Conservation (phyloP, 345 rosid species). For the Conringia planisiliqua region DNA sequence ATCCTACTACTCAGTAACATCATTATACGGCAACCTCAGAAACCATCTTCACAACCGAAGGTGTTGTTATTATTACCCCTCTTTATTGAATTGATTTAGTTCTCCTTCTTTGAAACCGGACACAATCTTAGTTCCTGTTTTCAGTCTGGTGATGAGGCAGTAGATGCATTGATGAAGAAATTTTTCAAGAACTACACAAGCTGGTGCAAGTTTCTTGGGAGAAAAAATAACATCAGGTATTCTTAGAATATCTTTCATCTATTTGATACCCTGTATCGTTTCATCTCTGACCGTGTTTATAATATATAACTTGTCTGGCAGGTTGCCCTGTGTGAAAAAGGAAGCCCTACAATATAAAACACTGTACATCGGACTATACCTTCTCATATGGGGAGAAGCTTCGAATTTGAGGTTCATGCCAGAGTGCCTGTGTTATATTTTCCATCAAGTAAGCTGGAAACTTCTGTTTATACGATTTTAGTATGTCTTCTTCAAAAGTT, state of each 20-base stretch:
- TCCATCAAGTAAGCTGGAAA: slow-evolving; percentile 78
- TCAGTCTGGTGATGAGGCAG: slow-evolving; percentile 70
- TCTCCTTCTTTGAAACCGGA: slow-evolving; percentile 14
- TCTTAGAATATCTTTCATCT: background rate
- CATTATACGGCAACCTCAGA: slow-evolving; percentile 54
- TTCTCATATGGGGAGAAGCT: slow-evolving; percentile 99
- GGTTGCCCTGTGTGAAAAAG: slow-evolving; percentile 70
- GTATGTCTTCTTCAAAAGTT: background rate
- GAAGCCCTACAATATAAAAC: slow-evolving; percentile 87
- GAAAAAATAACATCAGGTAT: slow-evolving; percentile 72
- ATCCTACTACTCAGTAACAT: slow-evolving; percentile 78
- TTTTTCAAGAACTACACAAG: slow-evolving; percentile 81
- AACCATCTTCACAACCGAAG: slow-evolving; percentile 50
- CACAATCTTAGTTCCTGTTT: slow-evolving; percentile 18
- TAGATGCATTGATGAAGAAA: slow-evolving; percentile 80
- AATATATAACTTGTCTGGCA: slow-evolving; percentile 29
- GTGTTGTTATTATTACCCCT: slow-evolving; percentile 36
- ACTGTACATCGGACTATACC: slow-evolving; percentile 82
- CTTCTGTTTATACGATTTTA: background rate
- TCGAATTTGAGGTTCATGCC: slow-evolving; percentile 94
- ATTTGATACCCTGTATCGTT: background rate
- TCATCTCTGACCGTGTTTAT: slow-evolving; percentile 10
- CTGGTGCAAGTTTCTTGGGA: slow-evolving; percentile 88
- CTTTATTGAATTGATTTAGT: background rate
- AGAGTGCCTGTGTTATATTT: slow-evolving; percentile 88